Conservation (phyloP, 1,284 basidiomycete species). For the Trametes versicolor region DNA sequence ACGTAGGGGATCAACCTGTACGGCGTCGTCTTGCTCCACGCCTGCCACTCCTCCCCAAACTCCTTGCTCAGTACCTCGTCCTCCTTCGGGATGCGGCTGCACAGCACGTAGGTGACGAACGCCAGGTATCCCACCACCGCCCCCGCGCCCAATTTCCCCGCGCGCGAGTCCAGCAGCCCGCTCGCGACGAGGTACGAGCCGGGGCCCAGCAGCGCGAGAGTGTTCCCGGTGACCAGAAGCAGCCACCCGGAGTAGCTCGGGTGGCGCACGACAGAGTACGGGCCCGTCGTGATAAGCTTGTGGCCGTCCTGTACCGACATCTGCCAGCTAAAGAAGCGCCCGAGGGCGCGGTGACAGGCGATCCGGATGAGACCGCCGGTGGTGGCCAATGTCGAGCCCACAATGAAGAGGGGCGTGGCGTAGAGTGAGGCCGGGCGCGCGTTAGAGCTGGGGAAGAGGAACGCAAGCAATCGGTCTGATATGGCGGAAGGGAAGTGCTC, state of each 20-base stretch:
- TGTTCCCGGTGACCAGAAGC: slow-evolving; percentile 9
- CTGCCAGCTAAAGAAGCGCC: slow-evolving; percentile 28
- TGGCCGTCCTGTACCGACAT: slow-evolving; percentile 27
- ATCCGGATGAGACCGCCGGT: slow-evolving; percentile 22
- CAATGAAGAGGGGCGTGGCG: slow-evolving; percentile 19
- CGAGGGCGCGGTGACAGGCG: slow-evolving; percentile 25
- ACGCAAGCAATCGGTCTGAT: background rate
- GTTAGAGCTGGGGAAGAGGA: background rate
- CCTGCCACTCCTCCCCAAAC: slow-evolving; percentile 32
- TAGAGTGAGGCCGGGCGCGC: background rate
- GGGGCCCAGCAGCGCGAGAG: slow-evolving; percentile 5
- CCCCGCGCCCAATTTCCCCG: background rate
- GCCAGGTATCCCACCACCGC: slow-evolving; percentile 9
- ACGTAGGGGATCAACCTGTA: slow-evolving; percentile 31
- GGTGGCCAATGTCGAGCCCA: slow-evolving; percentile 12
- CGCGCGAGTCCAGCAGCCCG: slow-evolving; percentile 3
- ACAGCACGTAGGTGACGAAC: slow-evolving; percentile 11
- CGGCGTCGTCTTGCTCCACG: slow-evolving; percentile 32
- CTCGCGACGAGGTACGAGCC: slow-evolving; percentile 12
- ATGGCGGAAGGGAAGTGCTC: slow-evolving; percentile 4
- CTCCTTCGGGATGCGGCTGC: slow-evolving; percentile 8
- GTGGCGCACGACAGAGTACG: slow-evolving; percentile 30
- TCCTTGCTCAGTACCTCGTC: slow-evolving; percentile 30
- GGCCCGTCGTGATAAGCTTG: slow-evolving; percentile 27
- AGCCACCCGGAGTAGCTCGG: slow-evolving; percentile 24